phyloP scores from a whole-genome alignment of 2,329 filamentous ascomycete species.

The Cercospora zeina region DNA sequence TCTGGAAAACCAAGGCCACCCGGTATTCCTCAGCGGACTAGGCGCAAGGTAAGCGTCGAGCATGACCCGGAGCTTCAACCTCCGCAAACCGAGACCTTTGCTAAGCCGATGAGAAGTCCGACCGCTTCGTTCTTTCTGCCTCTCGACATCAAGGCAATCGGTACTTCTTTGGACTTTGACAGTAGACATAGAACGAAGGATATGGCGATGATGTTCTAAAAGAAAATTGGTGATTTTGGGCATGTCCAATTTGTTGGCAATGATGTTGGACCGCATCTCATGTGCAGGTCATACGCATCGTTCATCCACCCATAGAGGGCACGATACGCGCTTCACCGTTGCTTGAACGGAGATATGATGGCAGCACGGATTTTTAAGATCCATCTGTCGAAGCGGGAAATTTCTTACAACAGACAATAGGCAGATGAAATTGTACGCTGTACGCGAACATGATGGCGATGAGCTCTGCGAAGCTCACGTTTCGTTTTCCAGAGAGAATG shows the following conservation, averaged over 20 bases:
- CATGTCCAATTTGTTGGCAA: too few relatives aligned
- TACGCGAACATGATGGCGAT: not conserved
- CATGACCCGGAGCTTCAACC: not conserved
- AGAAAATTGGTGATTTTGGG: not conserved
- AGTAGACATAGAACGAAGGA: not conserved
- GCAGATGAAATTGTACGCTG: not conserved
- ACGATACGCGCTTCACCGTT: too few relatives aligned
- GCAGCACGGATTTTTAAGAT: not conserved
- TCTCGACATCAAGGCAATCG: constrained; percentile 7
- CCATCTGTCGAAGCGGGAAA: too few relatives aligned
- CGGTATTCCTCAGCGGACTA: not conserved
- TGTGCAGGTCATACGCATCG: too few relatives aligned
- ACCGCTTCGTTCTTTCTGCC: constrained; percentile 16
- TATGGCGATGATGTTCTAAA: constrained; percentile 8
- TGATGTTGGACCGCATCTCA: too few relatives aligned
- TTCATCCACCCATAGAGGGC: too few relatives aligned
- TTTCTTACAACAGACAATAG: too few relatives aligned
- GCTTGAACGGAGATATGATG: not conserved
- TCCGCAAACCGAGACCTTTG: not conserved
- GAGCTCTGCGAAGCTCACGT: not conserved
- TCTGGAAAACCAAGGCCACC: not conserved
- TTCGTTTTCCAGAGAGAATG: not conserved
- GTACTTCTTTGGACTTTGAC: constrained; percentile 11
- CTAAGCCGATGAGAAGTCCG: constrained; percentile 9
- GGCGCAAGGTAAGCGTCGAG: constrained; percentile 2